These are phyloP conservation scores for Stagonosporopsis cucurbitacearum DNA, from an alignment of 2,329 filamentous ascomycete genomes.

Conservation along the genomic window DNA sequence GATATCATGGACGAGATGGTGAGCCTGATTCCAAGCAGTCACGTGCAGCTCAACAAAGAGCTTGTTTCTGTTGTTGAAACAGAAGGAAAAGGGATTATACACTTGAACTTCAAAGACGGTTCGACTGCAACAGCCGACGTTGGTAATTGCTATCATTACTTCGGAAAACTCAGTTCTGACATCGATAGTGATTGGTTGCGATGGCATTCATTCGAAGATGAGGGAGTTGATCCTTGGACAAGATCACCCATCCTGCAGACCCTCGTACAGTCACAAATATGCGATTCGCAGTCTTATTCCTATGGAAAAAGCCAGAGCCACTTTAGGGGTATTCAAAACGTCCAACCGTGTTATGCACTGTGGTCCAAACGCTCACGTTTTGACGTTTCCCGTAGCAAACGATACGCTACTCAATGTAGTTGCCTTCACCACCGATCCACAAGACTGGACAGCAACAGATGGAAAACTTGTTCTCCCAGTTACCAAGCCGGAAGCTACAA, in stretches of 20 bases:
- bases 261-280: constrained; percentile 26
- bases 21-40: constrained; percentile 9
- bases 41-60: constrained; percentile 17
- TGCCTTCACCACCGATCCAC: constrained; percentile 21
- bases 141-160: too few relatives aligned
- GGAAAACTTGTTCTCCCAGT: constrained; percentile 12
- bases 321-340: constrained; percentile 36
- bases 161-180: neutral
- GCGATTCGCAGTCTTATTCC: constrained; percentile 29
- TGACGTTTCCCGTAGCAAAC: constrained; percentile 25
- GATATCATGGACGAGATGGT: constrained; percentile 22
- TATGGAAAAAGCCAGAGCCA: constrained; percentile 45
- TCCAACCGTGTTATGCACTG: constrained; percentile 25
- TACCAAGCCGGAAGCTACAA: constrained; percentile 10
- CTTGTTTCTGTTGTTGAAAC: neutral
- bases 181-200: constrained; percentile 52
- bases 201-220: constrained; percentile 52
- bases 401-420: constrained; percentile 21
- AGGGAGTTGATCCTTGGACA: constrained; percentile 14
- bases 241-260: constrained; percentile 9
- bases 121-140: too few relatives aligned
- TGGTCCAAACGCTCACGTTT: constrained; percentile 20
- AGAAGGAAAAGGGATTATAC: too few relatives aligned
- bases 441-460: constrained; percentile 15
- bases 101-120: too few relatives aligned